Percentiles rank a stretch among this genome's conserved stretches.
Evolutionary conservation across 2,329 filamentous ascomycete genomes (phyloP).

Genomic region (Coniochaeta ligniaria): DNA sequence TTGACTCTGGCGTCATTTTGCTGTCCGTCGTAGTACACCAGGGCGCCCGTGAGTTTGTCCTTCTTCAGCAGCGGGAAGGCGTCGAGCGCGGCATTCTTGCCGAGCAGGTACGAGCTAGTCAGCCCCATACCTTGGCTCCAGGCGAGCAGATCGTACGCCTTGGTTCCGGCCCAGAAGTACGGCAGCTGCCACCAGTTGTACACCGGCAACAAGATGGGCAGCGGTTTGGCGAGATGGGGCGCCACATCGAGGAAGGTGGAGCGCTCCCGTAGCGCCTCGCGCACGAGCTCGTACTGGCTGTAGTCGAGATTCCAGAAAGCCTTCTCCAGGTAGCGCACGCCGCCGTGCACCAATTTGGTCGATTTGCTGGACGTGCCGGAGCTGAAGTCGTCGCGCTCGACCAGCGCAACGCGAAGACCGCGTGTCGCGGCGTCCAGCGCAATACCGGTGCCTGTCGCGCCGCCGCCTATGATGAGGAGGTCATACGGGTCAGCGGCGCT

Average conservation of each 20-base stretch:
- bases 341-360: conserved; percentile 72
- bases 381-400: conserved; percentile 68
- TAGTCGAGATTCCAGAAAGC: conserved; percentile 71
- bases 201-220: conserved; percentile 70
- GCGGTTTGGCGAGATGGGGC: conserved; percentile 65
- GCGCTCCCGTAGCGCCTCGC: conserved; percentile 65
- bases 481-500: conserved; percentile 47
- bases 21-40: conserved; percentile 88
- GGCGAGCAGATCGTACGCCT: conserved; percentile 79
- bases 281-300: conserved; percentile 63
- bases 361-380: conserved; percentile 69
- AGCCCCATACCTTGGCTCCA: conserved; percentile 84
- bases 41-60: conserved; percentile 68
- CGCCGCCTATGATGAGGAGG: conserved; percentile 62
- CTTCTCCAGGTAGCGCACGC: conserved; percentile 69
- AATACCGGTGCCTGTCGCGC: conserved; percentile 64
- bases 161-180: conserved; percentile 72
- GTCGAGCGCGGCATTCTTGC: conserved; percentile 77
- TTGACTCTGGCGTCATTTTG: conserved; percentile 95
- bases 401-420: conserved; percentile 63
- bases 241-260: conserved; percentile 71
- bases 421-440: conserved; percentile 65
- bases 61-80: conserved; percentile 85
- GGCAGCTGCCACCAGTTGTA: conserved; percentile 72
- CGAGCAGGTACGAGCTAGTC: conserved; percentile 83